Evolutionary conservation across 2,329 filamentous ascomycete genomes (phyloP).

Genomic region (Aspergillus sp.): DNA sequence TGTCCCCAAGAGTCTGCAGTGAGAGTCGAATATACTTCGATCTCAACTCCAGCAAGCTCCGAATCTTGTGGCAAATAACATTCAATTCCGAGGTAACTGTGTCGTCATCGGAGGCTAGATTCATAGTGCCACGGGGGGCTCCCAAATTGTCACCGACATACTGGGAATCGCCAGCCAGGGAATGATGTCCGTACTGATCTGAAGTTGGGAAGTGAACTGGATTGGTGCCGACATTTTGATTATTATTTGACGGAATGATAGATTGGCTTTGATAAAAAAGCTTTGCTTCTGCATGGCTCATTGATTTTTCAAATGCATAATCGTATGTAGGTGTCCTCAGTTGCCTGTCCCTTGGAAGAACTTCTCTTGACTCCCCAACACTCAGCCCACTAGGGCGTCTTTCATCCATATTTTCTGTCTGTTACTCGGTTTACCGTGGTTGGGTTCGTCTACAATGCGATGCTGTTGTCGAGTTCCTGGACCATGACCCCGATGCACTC

Average conservation of each 20-base stretch:
- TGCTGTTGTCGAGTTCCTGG: not conserved
- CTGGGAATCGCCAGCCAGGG: not conserved
- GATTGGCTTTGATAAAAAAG: constrained; percentile 89
- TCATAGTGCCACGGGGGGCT: constrained; percentile 60
- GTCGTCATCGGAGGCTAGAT: constrained; percentile 70
- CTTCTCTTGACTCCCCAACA: constrained; percentile 17
- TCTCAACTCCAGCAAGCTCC: constrained; percentile 81
- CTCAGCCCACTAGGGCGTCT: constrained; percentile 9
- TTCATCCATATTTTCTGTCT: constrained; percentile 13
- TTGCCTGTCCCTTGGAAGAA: constrained; percentile 46
- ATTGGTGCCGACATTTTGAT: not conserved
- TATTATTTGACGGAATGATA: constrained; percentile 18
- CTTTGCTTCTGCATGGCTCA: constrained; percentile 92
- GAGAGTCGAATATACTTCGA: constrained; percentile 88
- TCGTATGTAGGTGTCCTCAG: constrained; percentile 86
- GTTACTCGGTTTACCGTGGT: not conserved
- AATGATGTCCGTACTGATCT: not conserved
- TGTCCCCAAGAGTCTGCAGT: constrained; percentile 76
- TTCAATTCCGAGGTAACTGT: constrained; percentile 81
- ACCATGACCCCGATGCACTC: not conserved
- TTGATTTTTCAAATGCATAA: constrained; percentile 87
- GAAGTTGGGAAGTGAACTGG: constrained; percentile 1
- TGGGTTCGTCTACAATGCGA: not conserved
- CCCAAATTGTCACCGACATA: constrained; percentile 57
- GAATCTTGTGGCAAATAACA: constrained; percentile 85